A percentile compares a stretch with the other conserved stretches of the same genome.
Conservation (phyloP, 495 filamentous ascomycete genomes). For the Xylaria flabelliformis region DNA sequence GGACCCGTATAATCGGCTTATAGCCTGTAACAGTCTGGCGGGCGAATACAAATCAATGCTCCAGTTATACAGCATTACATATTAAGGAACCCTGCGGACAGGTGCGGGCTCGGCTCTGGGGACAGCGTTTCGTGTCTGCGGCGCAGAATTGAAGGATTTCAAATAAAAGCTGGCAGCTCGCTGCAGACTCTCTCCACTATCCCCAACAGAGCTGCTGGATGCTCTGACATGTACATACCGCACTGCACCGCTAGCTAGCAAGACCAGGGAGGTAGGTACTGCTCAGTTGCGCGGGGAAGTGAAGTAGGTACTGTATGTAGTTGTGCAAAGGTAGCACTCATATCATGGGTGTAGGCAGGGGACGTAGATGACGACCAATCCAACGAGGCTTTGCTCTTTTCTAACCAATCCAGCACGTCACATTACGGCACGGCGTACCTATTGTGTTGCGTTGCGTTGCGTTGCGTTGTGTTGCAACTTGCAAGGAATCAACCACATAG, state of each 20-base stretch:
- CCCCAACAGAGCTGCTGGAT: constrained; percentile 2
- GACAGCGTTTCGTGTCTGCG: constrained; percentile 17
- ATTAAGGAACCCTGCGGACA: constrained; percentile 13
- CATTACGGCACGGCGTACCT: neutral
- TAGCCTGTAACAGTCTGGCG: neutral
- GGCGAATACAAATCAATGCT: constrained; percentile 24
- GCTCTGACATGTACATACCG: constrained; percentile 4
- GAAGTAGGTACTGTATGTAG: neutral
- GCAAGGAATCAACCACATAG: constrained; percentile 18
- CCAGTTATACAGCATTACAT: neutral
- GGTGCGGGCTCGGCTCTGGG: constrained; percentile 16
- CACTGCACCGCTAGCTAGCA: neutral
- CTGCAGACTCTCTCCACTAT: constrained; percentile 2
- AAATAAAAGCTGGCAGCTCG: constrained; percentile 15
- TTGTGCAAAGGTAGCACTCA: neutral
- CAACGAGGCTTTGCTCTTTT: neutral
- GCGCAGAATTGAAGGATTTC: constrained; percentile 12
- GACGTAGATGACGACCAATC: neutral
- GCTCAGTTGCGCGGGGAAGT: constrained; percentile 5
- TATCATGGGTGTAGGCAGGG: neutral
- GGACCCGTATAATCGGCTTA: neutral
- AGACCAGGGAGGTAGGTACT: neutral
- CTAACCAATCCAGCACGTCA: constrained; percentile 3
- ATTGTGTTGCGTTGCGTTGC: too few relatives aligned
- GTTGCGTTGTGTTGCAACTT: constrained; percentile 15